These are phyloP conservation scores for Colletotrichum eleusines DNA, from an alignment of 2,329 filamentous ascomycete genomes.

Conservation along the genomic window DNA sequence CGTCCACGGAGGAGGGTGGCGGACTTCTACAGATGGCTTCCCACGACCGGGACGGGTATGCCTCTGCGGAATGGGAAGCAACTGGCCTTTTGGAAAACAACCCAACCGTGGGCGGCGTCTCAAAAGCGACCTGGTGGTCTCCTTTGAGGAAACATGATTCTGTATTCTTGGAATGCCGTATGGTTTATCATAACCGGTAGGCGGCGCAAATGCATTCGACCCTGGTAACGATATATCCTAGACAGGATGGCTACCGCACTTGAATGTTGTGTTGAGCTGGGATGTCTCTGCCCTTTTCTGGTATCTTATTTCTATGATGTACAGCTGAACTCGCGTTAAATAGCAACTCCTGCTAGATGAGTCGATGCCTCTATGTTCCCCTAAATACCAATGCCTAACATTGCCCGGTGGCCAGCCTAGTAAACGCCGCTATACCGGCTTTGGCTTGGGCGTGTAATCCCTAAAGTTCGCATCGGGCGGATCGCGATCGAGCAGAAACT, in stretches of 20 bases:
- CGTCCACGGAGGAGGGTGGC: too few relatives aligned
- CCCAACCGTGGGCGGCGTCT: not conserved
- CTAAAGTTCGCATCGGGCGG: constrained; percentile 53
- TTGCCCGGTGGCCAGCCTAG: not conserved
- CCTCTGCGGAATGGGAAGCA: too few relatives aligned
- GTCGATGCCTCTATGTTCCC: not conserved
- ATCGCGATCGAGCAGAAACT: constrained; percentile 55
- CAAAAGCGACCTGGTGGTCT: constrained; percentile 12
- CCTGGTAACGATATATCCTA: not conserved
- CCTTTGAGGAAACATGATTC: constrained; percentile 20
- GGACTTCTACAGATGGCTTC: not conserved
- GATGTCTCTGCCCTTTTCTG: not conserved
- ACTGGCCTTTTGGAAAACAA: not conserved
- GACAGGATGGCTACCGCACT: not conserved
- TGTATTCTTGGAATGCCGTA: not conserved
- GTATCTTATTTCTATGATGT: not conserved
- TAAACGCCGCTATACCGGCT: not conserved
- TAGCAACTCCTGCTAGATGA: not conserved
- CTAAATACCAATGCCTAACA: not conserved
- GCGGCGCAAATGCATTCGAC: not conserved
- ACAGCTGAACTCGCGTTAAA: not conserved
- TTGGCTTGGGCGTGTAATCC: constrained; percentile 44
- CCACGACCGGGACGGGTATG: not conserved
- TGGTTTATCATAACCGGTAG: not conserved
- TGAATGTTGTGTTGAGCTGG: not conserved